Conservation (phyloP, 305 asterid genomes). For the Fraxinus sp. region DNA sequence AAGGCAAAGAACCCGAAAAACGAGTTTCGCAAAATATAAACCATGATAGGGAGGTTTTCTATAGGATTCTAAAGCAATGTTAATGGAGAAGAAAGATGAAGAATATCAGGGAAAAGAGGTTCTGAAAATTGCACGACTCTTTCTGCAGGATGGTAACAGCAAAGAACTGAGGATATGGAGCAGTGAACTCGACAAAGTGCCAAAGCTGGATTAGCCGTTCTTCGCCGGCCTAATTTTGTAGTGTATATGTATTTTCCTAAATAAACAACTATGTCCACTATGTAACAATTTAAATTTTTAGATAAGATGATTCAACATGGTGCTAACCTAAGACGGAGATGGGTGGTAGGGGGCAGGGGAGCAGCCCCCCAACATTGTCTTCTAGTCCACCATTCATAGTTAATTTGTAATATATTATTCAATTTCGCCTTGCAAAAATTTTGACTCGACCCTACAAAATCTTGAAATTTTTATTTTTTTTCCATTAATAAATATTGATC, state of each 20-base stretch:
- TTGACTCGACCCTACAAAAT: no score
- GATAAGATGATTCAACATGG: neutral
- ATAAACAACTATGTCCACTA: neutral
- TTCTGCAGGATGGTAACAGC: conserved; percentile 30
- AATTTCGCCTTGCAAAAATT: no score
- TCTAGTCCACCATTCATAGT: no score
- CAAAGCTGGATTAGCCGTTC: conserved; percentile 35
- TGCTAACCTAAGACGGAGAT: no score
- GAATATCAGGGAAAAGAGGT: neutral
- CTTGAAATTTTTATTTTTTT: no score
- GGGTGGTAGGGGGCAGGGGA: no score
- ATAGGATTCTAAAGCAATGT: neutral
- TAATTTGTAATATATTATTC: no score
- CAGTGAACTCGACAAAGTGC: conserved; percentile 37
- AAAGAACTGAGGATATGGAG: conserved; percentile 21
- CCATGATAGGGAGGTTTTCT: neutral
- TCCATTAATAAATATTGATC: no score
- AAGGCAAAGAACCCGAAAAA: neutral
- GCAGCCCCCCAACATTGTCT: no score
- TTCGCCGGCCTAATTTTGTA: conserved; percentile 43
- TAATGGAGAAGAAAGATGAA: neutral
- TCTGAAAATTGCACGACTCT: conserved; percentile 17
- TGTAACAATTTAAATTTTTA: neutral
- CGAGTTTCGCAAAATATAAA: neutral
- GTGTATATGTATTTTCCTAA: neutral